Base-by-base conservation (phyloP, 1,284 basidiomycete species). In the Ceratobasidium sp. region DNA sequence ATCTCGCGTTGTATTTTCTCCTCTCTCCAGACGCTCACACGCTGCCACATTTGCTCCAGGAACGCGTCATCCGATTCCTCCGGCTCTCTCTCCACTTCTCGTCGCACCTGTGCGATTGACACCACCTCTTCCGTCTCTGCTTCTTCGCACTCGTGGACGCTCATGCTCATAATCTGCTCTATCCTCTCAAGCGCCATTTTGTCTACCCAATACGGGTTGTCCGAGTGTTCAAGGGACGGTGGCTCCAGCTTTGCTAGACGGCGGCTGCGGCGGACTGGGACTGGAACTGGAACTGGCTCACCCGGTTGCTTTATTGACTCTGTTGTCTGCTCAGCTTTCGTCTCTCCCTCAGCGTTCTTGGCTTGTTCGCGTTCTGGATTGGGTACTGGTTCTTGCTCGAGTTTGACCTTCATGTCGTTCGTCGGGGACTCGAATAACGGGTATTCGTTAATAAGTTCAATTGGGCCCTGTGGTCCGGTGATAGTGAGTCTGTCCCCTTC, bases 391-490 rank as follows among this genome's bases (percentile, higher is more conserved):
- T 11, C 49, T 37, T 37, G 45, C 42, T 45, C 11, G 11, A 15
- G 26, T 33, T 56, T 31, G 54, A 26, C 2, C 64, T 47, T 33
- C 20, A 20, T 8, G 6, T 11, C 20, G 63, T 47, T 65, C 20
- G 37, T n/a, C 3, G 63, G 37, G 23, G 64, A 15, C 13, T 35
- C 33, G 66, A 54, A 7, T 10, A 35, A 20, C 7, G 49, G 66
- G 47, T 54, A 15, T 49, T 56, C 49, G 64, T 66, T 68, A 1
- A 6, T 2, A 7, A 68, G 47, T 39, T 68, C 66, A 45, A 68
- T 37, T 17, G 49, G 51, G 7, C 66, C 66, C 17, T 37, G 17
- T 26, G 66, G 26, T 1, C 13, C 11, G 3, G 66, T 6, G 33
- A 68, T 26, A 1, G 33, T 23, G 5, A 68, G 31, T 33, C 7